Evolutionary conservation across 2,329 filamentous ascomycete species (phyloP), one percentile per base, ranked within the genome.

Genomic region (Fusarium sp.): DNA sequence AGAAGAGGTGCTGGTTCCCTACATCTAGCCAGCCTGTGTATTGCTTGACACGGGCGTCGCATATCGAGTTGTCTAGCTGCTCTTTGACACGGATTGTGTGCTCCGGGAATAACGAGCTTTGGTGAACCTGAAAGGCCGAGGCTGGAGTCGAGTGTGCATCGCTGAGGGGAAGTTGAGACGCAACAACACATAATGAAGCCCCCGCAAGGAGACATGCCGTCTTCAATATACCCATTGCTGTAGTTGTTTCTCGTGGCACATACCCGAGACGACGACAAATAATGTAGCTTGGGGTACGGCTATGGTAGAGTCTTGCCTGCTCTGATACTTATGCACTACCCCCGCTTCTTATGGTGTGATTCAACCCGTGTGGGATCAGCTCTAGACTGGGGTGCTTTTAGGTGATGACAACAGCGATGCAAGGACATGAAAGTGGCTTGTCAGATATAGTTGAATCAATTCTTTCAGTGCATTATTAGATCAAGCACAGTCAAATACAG

Each of bases 21-120:
- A 54, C 17, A 10, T 67, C 64, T 0, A 67, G 47, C 65, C 64
- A 67, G 1, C 65, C 65, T 0, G 64, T 67, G 27, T 65, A 67
- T 15, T 67, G 65, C 39, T 67, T 67, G 2, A 64, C 60, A 1
- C 55, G 61, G 1, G 64, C 62, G 6, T 67, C 54, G 13, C 65
- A 67, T 6, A 67, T 59, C 2, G 48, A 44, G 11, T 47, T 14
- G 5, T 60, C 51, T 1, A 49, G 33, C 31, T 67, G 65, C 11
- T 67, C 61, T 2, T 47, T 58, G 17, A 67, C 65, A 10, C 65
- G 65, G 10, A 67, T 55, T 2, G 64, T 53, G 13, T 67, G 53
- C 3, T 53, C 47, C 1, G 61, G 65, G 2, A 46, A 53, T 1
- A 59, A 9, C 2, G 54, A 53, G 9, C 56, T 59, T 15, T 58